Evolutionary conservation across 306 rosid genomes (phyloP).

Genomic region (Ormosia semicastrata): DNA sequence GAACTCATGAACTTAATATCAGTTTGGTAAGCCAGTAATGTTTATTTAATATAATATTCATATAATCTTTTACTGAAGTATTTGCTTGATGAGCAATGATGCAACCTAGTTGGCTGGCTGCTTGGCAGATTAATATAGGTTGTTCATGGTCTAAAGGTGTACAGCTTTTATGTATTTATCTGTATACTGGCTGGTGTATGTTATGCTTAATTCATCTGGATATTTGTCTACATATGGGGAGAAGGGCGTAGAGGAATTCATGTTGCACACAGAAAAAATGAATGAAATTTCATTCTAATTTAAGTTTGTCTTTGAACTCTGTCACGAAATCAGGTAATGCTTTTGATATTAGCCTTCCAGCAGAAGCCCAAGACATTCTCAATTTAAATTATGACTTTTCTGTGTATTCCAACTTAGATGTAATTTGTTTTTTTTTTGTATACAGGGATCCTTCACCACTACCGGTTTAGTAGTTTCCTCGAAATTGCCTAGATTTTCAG

Average conservation of each 20-base stretch:
- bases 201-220: neutral
- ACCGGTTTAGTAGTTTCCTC: slow-evolving; percentile 63
- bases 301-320: neutral
- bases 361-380: neutral
- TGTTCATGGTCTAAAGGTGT: neutral
- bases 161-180: neutral
- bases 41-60: slow-evolving; percentile 1
- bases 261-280: neutral
- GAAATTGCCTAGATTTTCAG: slow-evolving; percentile 65
- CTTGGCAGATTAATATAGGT: neutral
- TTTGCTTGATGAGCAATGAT: slow-evolving; percentile 11
- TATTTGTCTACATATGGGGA: neutral
- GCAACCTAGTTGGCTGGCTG: neutral
- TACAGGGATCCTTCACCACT: slow-evolving; percentile 54
- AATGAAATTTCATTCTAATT: neutral
- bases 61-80: neutral
- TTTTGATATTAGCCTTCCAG: slow-evolving; percentile 4
- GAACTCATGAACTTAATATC: neutral
- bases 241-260: neutral
- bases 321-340: neutral
- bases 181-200: neutral
- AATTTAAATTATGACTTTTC: neutral
- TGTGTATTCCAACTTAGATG: neutral
- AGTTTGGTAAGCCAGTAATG: neutral
- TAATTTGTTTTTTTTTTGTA: neutral